These are phyloP conservation scores for Ophiostoma quercus DNA, from an alignment of 2,329 filamentous ascomycete species.

Conservation along the genomic window DNA sequence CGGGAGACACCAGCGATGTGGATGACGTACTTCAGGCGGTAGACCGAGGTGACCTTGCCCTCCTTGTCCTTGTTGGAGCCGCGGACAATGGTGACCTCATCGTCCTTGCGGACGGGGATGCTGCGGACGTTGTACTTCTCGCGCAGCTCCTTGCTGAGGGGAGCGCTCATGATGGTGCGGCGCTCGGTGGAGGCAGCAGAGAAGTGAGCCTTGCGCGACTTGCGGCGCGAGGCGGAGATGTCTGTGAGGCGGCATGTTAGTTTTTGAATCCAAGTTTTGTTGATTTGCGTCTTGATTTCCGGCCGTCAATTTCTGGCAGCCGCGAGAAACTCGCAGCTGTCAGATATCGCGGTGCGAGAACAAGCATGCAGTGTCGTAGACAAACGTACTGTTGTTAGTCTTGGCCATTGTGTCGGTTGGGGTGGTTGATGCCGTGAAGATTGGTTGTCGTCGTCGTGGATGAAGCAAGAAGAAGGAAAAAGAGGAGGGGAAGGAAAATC, in stretches of 20 bases:
- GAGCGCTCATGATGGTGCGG: conserved; percentile 94
- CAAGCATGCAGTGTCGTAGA: background rate
- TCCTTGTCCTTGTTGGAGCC: conserved; percentile 95
- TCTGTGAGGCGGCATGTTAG: conserved; percentile 37
- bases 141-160: conserved; percentile 91
- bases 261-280: background rate
- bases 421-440: conserved; percentile 14
- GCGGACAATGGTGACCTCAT: conserved; percentile 89
- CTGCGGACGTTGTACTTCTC: conserved; percentile 98
- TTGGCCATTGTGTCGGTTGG: conserved; percentile 27
- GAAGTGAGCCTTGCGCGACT: conserved; percentile 99
- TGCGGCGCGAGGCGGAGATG: conserved; percentile 81
- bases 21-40: conserved; percentile 96
- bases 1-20: conserved; percentile 95
- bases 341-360: background rate
- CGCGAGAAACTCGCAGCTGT: background rate
- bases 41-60: conserved; percentile 96
- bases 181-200: conserved; percentile 87
- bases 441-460: conserved; percentile 21
- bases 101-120: conserved; percentile 96
- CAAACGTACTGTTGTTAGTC: conserved; percentile 27
- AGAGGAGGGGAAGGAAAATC: background rate
- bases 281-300: background rate
- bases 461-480: conserved; percentile 16
- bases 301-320: conserved; percentile 25